Conservation (phyloP, 768 basidiomycete genomes). For the Macrolepiota albuminosa region DNA sequence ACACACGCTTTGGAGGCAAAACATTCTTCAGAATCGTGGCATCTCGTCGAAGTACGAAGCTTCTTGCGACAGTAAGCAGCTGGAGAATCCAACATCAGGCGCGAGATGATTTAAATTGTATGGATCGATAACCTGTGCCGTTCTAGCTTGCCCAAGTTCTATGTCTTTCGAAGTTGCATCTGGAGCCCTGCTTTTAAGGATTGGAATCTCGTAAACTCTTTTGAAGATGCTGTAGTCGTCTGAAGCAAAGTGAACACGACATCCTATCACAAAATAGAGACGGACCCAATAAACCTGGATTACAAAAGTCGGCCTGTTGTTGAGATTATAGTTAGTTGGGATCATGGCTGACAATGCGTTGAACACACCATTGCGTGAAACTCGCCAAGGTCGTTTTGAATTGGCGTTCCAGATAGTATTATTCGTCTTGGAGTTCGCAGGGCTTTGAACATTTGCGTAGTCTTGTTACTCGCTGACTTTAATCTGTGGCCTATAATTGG, state of each 20-base stretch:
- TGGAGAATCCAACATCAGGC: constrained; percentile 21
- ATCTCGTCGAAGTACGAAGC: constrained; percentile 89
- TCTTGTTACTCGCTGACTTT: constrained; percentile 90
- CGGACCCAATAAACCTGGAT: constrained; percentile 83
- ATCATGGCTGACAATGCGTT: neutral
- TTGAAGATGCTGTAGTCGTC: constrained; percentile 76
- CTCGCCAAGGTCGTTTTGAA: constrained; percentile 94
- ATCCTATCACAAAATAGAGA: neutral
- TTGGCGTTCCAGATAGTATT: constrained; percentile 94
- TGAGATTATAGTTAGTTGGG: neutral
- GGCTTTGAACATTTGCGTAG: constrained; percentile 77
- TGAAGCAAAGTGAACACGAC: constrained; percentile 21
- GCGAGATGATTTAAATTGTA: neutral
- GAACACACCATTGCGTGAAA: constrained; percentile 89
- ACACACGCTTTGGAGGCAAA: constrained; percentile 87
- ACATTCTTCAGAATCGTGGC: constrained; percentile 77
- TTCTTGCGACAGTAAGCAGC: constrained; percentile 71
- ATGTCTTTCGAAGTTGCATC: constrained; percentile 67
- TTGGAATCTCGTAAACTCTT: constrained; percentile 82
- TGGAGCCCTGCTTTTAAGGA: constrained; percentile 79
- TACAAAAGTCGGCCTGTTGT: constrained; percentile 82
- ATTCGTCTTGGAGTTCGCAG: constrained; percentile 73
- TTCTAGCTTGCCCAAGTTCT: constrained; percentile 73
- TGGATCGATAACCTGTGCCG: constrained; percentile 53
- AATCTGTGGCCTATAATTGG: constrained; percentile 72